Evolutionary conservation across 2,329 filamentous ascomycete genomes (phyloP), one percentile per base, ranked within the genome.

Genomic region (Fusarium equiseti): DNA sequence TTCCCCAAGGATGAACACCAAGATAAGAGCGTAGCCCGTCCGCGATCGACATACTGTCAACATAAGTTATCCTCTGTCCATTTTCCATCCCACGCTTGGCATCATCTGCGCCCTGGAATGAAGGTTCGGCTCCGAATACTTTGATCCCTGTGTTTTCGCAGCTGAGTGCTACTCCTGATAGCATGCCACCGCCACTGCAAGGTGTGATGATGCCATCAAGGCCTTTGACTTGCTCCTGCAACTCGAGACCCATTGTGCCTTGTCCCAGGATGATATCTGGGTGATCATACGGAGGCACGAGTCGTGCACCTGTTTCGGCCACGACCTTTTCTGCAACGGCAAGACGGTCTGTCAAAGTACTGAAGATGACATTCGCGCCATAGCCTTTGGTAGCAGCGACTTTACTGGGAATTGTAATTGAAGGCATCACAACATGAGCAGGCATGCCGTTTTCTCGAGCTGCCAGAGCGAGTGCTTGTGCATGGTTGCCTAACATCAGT

Each of bases 401-500:
- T 16, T 58, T 58, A 16, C 46, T 58, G 1, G 45, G 55, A 1
- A 58, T 58, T 0, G 55, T 58, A 8, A 58, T 52, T 13, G 55
- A 58, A 6, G 55, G 55, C 55, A 58, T 58, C 9, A 58, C 55
- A 3, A 58, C 55, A 16, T 58, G 45, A 8, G 55, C 45, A 31
- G 55, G 55, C 26, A 58, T 58, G 7, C 16, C 32, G 11, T 58
- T 58, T 9, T 58, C 55, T 13, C 35, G 26, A 4, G 55, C 55
- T 1, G 45, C 55, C 16, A 58, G 6, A 13, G 55, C 55, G 20
- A 58, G 32, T 9, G 55, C 55, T 26, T 58, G 55, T 10, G 55
- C 55, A 43, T 58, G 55, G 2, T 58, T 58, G 4, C 55, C 55
- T 58, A 35, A 5, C 3, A 27, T 20, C 2, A 2, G 5, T 11